Percentiles rank a stretch among this genome's conserved stretches.
Conservation (phyloP, 2,329 filamentous ascomycete genomes). For the Pseudogymnoascus sp. region DNA sequence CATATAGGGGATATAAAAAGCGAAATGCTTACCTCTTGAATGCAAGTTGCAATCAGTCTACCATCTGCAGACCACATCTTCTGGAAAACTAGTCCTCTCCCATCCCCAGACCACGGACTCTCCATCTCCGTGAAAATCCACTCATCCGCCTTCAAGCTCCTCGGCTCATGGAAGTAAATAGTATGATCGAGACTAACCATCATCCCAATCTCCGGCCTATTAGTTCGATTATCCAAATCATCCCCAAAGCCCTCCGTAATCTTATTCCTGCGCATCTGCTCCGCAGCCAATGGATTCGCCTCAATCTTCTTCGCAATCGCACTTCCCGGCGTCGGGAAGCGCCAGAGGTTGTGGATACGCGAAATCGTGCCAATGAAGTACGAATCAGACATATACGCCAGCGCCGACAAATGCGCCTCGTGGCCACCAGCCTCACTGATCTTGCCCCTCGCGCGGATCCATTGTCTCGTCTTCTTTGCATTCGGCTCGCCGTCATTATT, state of each 20-base stretch:
- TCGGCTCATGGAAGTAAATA: conserved; percentile 61
- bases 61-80: conserved; percentile 67
- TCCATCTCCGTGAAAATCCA: conserved; percentile 79
- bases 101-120: conserved; percentile 73
- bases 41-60: conserved; percentile 67
- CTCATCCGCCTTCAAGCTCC: conserved; percentile 54
- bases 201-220: conserved; percentile 65
- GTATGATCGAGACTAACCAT: conserved; percentile 75
- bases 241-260: conserved; percentile 31
- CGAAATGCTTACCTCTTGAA: conserved; percentile 57
- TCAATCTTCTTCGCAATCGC: neutral
- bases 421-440: conserved; percentile 70
- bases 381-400: conserved; percentile 89
- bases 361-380: conserved; percentile 89
- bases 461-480: conserved; percentile 62
- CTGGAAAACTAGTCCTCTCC: conserved; percentile 69
- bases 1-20: neutral
- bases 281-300: conserved; percentile 40
- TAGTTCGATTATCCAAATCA: conserved; percentile 43
- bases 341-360: conserved; percentile 73
- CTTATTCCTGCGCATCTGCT: conserved; percentile 38
- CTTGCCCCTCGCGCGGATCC: conserved; percentile 67
- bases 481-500: conserved; percentile 52
- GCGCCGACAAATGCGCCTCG: conserved; percentile 74
- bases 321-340: conserved; percentile 50